Conservation (phyloP, 768 basidiomycete genomes). For the Tubosaeta sp. region DNA sequence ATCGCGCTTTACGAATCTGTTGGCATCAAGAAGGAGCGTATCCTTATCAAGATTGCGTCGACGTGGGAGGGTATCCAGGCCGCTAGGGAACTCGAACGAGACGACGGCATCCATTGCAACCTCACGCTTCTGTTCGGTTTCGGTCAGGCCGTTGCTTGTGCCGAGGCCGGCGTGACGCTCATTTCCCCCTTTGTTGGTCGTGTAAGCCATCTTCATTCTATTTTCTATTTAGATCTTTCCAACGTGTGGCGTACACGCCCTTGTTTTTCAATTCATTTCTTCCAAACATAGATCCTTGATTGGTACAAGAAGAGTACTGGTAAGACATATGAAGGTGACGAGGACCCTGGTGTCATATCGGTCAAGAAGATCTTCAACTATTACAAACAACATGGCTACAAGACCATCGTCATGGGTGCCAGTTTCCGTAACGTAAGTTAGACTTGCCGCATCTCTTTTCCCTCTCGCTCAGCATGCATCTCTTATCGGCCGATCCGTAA, state of each 20-base stretch:
- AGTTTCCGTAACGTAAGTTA: conserved; percentile 92
- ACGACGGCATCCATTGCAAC: conserved; percentile 97
- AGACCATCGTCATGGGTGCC: conserved; percentile 99
- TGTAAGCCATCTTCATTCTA: conserved; percentile 43
- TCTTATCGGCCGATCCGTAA: conserved; percentile 3
- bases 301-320: conserved; percentile 96
- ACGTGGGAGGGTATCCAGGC: conserved; percentile 99
- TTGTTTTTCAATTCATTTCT: conserved; percentile 9
- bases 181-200: conserved; percentile 99
- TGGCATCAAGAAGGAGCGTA: conserved; percentile 89
- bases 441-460: background rate
- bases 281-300: conserved; percentile 76
- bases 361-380: conserved; percentile 99
- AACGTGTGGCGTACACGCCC: conserved; percentile 6
- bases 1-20: conserved; percentile 93
- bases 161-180: conserved; percentile 96
- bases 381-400: conserved; percentile 98
- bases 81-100: conserved; percentile 89
- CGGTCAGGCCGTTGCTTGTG: conserved; percentile 97
- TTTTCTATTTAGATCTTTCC: conserved; percentile 10
- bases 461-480: background rate
- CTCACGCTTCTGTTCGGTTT: conserved; percentile 99
- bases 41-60: conserved; percentile 99
- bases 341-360: conserved; percentile 93
- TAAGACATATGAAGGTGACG: conserved; percentile 83